Base-by-base conservation (phyloP, 2,329 filamentous ascomycete species). In the Talaromyces sp. region DNA sequence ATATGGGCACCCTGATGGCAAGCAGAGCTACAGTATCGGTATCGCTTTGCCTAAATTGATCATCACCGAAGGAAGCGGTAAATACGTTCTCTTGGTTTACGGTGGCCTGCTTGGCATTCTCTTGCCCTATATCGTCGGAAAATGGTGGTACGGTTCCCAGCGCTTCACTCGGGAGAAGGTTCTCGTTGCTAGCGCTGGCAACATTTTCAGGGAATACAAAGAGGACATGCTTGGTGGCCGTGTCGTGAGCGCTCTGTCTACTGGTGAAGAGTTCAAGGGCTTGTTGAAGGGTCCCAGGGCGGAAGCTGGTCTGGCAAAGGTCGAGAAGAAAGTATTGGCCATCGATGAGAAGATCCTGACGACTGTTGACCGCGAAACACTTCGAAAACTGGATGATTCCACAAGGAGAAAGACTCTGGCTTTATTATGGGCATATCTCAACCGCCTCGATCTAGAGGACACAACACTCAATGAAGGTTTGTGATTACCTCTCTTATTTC, bases 141-240 rank as follows among this genome's bases (percentile, higher is more conserved):
- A 90, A 63, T 99, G 95, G 95, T 99, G 95, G 95, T 99, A 99
- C 74, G 95, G 96, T 64, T 96, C 92, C 36, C 94, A 96, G 76
- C 87, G 89, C 69, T 87, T 91, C 77, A 98, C 95, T 42, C 96
- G 94, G 79, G 96, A 99, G 77, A 92, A 91, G 68, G 90, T 98
- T 30, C 83, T 96, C 60, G 89, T 97, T 73, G 91, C 95, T 73
- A 97, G 91, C 76, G 93, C 96, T 68, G 96, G 96, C 76, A 93
- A 92, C 67, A 85, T 99, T 62, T 98, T 99, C 84, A 89, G 88
- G 69, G 92, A 96, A 72, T 99, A 96, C 78, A 87, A 91, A 66
- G 93, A 96, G 60, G 85, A 87, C 65, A 89, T 95, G 65, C 87
- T 91, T 65, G 89, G 91, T 69, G 89, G 89, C 51, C 91, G 88